Percentiles rank a stretch among this genome's conserved stretches.
Evolutionary conservation across 1,284 basidiomycete species (phyloP).

Genomic region (Leccinum fuscescens): DNA sequence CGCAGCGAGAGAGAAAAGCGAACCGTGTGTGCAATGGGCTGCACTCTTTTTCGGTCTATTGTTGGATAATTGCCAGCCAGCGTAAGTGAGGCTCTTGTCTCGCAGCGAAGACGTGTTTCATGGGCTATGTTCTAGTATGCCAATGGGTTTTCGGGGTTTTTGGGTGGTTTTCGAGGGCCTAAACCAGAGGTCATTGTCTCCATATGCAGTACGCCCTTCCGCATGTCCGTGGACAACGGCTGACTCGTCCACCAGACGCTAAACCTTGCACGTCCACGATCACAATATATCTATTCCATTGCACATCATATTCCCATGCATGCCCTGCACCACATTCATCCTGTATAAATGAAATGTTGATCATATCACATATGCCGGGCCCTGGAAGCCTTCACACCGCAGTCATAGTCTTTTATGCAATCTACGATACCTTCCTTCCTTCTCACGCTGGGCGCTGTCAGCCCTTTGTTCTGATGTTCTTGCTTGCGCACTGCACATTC

Average conservation of each 20-base stretch:
- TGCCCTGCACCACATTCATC: slow-evolving; percentile 17
- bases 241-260: slow-evolving; percentile 13
- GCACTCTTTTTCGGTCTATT: slow-evolving; percentile 19
- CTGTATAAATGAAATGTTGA: slow-evolving; percentile 18
- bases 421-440: slow-evolving; percentile 17
- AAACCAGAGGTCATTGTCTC: slow-evolving; percentile 13
- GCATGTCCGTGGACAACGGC: not conserved
- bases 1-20: slow-evolving; percentile 12
- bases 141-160: slow-evolving; percentile 25
- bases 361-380: slow-evolving; percentile 14
- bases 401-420: slow-evolving; percentile 14
- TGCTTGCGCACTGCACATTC: slow-evolving; percentile 5
- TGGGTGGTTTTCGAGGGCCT: slow-evolving; percentile 26
- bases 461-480: not conserved
- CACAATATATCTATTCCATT: slow-evolving; percentile 26
- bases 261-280: slow-evolving; percentile 10
- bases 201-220: slow-evolving; percentile 9
- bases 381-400: not conserved
- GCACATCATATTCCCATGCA: slow-evolving; percentile 26
- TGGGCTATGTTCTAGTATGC: slow-evolving; percentile 14
- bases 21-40: slow-evolving; percentile 10
- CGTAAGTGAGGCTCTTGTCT: slow-evolving; percentile 17
- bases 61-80: slow-evolving; percentile 24
- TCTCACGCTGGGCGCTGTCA: slow-evolving; percentile 4
- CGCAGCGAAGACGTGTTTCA: not conserved